A percentile compares a stretch with the other conserved stretches of the same genome.
Evolutionary conservation across 2,329 filamentous ascomycete species (phyloP).

Genomic region (Talaromyces pinophilus): DNA sequence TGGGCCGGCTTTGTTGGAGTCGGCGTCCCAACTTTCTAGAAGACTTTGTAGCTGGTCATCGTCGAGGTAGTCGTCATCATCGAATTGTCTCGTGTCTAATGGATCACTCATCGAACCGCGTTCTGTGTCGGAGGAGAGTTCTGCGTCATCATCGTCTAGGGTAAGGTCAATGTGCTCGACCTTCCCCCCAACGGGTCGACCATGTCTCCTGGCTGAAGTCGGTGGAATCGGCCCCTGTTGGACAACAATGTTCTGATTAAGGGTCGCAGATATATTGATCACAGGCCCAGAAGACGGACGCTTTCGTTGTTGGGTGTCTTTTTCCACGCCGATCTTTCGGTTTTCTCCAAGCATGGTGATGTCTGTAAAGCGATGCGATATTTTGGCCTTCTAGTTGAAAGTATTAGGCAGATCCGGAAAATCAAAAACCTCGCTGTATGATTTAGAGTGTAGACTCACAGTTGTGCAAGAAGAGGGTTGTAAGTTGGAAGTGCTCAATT

Average conservation of each 20-base stretch:
- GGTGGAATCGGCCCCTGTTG: background rate
- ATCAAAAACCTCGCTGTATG: background rate
- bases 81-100: constrained; percentile 14
- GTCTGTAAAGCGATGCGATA: background rate
- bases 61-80: constrained; percentile 30
- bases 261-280: background rate
- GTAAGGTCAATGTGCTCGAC: constrained; percentile 14
- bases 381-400: background rate
- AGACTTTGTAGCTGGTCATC: constrained; percentile 32
- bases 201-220: background rate
- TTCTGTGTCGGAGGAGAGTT: constrained; percentile 13
- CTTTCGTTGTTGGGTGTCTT: background rate
- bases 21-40: constrained; percentile 26
- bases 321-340: background rate
- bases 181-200: background rate
- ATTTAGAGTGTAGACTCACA: background rate
- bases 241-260: background rate
- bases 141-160: background rate
- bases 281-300: background rate
- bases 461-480: background rate
- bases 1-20: constrained; percentile 7
- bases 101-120: background rate
- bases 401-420: background rate
- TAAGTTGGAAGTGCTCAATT: no score
- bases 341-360: background rate